phyloP scores from a whole-genome alignment of 106 monocot species.

The Alisma plantagoaquatica region DNA sequence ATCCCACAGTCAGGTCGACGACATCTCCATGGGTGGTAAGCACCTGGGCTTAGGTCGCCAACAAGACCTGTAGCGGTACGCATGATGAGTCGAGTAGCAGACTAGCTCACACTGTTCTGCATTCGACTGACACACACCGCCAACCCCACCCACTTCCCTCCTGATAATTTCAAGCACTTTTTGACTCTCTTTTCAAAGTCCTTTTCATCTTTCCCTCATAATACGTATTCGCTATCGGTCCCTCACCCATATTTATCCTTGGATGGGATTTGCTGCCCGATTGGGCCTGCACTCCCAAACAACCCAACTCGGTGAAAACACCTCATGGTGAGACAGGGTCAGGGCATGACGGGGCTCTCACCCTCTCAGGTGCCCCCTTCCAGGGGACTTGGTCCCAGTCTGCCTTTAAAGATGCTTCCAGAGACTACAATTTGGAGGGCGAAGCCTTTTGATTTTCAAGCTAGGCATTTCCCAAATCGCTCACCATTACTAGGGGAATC shows the following conservation, averaged over 20 bases:
- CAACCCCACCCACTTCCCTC: slow-evolving; percentile 7
- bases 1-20: not conserved
- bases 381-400: slow-evolving; percentile 6
- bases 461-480: not conserved
- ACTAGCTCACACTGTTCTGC: not conserved
- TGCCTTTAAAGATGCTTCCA: slow-evolving; percentile 7
- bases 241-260: slow-evolving; percentile 17
- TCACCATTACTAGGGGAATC: not conserved
- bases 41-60: slow-evolving; percentile 10
- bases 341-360: slow-evolving; percentile 16
- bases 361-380: slow-evolving; percentile 15
- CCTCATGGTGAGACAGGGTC: slow-evolving; percentile 4
- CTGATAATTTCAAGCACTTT: slow-evolving; percentile 19
- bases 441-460: not conserved
- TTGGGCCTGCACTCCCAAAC: slow-evolving; percentile 20
- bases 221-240: slow-evolving; percentile 16
- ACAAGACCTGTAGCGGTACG: slow-evolving; percentile 10
- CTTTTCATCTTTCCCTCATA: slow-evolving; percentile 16
- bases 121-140: not conserved
- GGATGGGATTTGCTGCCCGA: slow-evolving; percentile 11
- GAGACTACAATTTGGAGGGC: slow-evolving; percentile 7
- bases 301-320: slow-evolving; percentile 11
- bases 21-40: not conserved
- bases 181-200: slow-evolving; percentile 23
- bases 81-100: slow-evolving; percentile 4